These are phyloP conservation scores for Metschnikowia bowlesiae DNA, from an alignment of 805 yeast genomes.

Conservation along the genomic window DNA sequence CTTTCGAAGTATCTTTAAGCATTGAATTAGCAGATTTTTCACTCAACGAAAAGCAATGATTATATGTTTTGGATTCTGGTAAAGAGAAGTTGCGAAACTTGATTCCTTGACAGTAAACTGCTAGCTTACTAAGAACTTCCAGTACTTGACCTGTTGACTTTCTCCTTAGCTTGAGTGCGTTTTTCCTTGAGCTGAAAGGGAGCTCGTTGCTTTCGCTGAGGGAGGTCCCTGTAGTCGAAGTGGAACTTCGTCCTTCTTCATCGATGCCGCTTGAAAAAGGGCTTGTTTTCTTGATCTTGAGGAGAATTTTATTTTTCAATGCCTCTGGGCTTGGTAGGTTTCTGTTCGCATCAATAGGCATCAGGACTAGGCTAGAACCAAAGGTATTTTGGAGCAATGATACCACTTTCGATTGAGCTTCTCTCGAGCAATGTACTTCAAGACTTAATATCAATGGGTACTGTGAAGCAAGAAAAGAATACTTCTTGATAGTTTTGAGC, in stretches of 20 bases:
- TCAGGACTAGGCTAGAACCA: constrained; percentile 51
- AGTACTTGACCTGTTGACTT: constrained; percentile 24
- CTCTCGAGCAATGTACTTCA: constrained; percentile 72
- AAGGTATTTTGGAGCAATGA: constrained; percentile 51
- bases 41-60: constrained; percentile 83
- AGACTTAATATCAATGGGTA: constrained; percentile 82
- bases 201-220: constrained; percentile 37
- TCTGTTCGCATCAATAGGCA: constrained; percentile 29
- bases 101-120: constrained; percentile 68
- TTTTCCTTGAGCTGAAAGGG: constrained; percentile 7
- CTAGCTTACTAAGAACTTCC: constrained; percentile 53
- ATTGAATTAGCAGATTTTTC: constrained; percentile 65
- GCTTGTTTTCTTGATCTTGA: constrained; percentile 70
- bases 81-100: constrained; percentile 78
- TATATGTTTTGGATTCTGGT: constrained; percentile 75
- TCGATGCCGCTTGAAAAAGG: constrained; percentile 12
- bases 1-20: constrained; percentile 56
- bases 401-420: constrained; percentile 61
- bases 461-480: constrained; percentile 84
- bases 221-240: constrained; percentile 38
- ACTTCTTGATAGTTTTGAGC: constrained; percentile 66
- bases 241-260: constrained; percentile 20
- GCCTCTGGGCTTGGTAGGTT: constrained; percentile 64
- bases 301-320: constrained; percentile 62
- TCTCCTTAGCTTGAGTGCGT: constrained; percentile 21